Conservation (phyloP, 129 eudicot species). For the Calendula officinalis region DNA sequence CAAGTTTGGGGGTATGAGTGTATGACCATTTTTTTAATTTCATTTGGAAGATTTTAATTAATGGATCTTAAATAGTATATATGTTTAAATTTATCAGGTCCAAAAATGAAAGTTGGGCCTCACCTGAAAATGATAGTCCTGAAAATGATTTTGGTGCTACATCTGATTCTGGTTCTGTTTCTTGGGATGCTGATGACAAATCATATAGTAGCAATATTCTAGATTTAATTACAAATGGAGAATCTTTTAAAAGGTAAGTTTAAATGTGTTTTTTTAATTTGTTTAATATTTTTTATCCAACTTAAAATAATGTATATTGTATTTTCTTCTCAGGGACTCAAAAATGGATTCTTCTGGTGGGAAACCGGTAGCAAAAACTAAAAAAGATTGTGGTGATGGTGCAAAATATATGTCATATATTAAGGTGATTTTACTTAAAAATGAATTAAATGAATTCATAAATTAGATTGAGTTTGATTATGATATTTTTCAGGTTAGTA, state of each 20-base stretch:
- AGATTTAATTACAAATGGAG: slow-evolving; percentile 36
- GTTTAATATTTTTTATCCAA: not conserved
- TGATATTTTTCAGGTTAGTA: slow-evolving; percentile 70
- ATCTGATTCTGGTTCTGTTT: slow-evolving; percentile 67
- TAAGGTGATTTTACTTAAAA: slow-evolving; percentile 44
- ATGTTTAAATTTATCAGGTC: slow-evolving; percentile 40
- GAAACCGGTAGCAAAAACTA: slow-evolving; percentile 39
- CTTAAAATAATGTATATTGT: slow-evolving; percentile 1
- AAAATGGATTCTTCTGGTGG: slow-evolving; percentile 46
- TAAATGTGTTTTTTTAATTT: not conserved
- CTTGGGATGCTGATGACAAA: slow-evolving; percentile 57
- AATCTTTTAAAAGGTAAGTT: slow-evolving; percentile 46
- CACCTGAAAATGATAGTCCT: slow-evolving; percentile 40
- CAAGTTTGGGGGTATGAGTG: too few relatives aligned
- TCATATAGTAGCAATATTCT: slow-evolving; percentile 60
- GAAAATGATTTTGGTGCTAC: slow-evolving; percentile 45
- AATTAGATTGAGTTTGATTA: not conserved
- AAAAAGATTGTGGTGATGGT: slow-evolving; percentile 68
- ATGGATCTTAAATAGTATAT: not conserved
- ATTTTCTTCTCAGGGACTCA: slow-evolving; percentile 29
- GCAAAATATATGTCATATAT: slow-evolving; percentile 95
- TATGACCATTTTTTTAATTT: too few relatives aligned
- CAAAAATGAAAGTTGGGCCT: slow-evolving; percentile 35
- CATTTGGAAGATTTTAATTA: not conserved
- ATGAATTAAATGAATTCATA: not conserved